These are phyloP conservation scores for Lentithecium fluviatile DNA, from an alignment of 495 filamentous ascomycete species.

Conservation along the genomic window DNA sequence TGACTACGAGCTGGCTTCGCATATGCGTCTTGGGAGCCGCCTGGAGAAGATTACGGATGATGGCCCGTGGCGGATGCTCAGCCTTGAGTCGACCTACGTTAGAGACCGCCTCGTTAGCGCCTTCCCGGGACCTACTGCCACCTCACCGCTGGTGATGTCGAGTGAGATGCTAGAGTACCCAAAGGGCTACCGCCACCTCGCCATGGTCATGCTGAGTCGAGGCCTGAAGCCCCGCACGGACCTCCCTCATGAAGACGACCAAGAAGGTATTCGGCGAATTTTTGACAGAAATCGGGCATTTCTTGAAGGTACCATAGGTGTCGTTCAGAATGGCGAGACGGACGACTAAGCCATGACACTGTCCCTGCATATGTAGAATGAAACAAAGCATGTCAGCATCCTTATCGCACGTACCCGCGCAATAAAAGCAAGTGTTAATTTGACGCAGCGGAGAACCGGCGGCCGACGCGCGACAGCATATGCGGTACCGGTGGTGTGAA, in stretches of 20 bases:
- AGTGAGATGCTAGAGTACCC: conserved; percentile 6
- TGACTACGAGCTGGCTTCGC: conserved; percentile 10
- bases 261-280: conserved; percentile 5
- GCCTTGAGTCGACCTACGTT: conserved; percentile 5
- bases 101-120: conserved; percentile 5
- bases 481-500: too few species aligned
- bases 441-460: too few species aligned
- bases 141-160: conserved; percentile 3
- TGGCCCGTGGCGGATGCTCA: conserved; percentile 1
- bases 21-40: conserved; percentile 13
- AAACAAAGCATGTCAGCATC: neutral
- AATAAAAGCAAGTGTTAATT: too few species aligned
- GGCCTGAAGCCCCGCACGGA: conserved; percentile 8
- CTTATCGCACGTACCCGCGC: neutral
- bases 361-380: neutral
- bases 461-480: too few species aligned
- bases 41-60: conserved; percentile 3
- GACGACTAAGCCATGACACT: neutral
- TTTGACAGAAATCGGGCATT: conserved; percentile 13
- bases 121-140: conserved; percentile 1
- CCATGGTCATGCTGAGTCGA: conserved; percentile 9
- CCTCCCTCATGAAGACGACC: conserved; percentile 13
- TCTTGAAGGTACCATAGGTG: neutral
- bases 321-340: neutral
- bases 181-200: conserved; percentile 9